Evolutionary conservation across 2,329 filamentous ascomycete species (phyloP).

Genomic region (Nemania sp.): DNA sequence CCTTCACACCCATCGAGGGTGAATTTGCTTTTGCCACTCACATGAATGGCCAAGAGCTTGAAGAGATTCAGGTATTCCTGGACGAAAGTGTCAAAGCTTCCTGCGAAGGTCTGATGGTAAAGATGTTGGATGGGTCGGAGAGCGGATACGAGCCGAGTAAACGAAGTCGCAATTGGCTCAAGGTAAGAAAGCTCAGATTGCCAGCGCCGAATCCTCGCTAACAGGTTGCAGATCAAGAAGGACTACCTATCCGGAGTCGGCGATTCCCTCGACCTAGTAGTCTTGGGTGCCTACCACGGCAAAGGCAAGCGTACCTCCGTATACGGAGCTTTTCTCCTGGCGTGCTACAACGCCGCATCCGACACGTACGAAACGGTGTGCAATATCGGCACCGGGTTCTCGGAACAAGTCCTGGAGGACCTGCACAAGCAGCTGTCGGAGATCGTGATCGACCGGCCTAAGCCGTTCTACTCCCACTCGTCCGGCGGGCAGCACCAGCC

Average conservation of each 20-base stretch:
- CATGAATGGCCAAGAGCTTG: slow-evolving; percentile 85
- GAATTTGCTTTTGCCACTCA: slow-evolving; percentile 90
- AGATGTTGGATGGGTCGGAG: slow-evolving; percentile 94
- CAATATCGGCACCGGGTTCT: slow-evolving; percentile 98
- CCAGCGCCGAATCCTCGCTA: slow-evolving; percentile 26
- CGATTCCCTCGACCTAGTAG: slow-evolving; percentile 94
- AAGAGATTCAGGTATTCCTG: slow-evolving; percentile 89
- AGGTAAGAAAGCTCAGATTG: slow-evolving; percentile 56
- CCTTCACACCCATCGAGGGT: slow-evolving; percentile 80
- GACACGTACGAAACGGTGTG: slow-evolving; percentile 94
- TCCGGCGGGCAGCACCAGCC: slow-evolving; percentile 87
- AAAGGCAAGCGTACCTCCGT: slow-evolving; percentile 94
- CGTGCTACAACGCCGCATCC: slow-evolving; percentile 81
- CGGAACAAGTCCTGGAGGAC: slow-evolving; percentile 88
- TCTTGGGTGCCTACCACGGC: slow-evolving; percentile 91
- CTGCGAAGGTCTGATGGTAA: slow-evolving; percentile 98
- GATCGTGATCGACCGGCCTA: slow-evolving; percentile 84
- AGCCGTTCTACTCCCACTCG: slow-evolving; percentile 92
- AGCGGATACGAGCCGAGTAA: slow-evolving; percentile 96
- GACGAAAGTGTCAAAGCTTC: slow-evolving; percentile 95
- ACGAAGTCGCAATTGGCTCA: slow-evolving; percentile 96
- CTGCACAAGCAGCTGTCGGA: slow-evolving; percentile 76
- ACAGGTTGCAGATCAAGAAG: slow-evolving; percentile 77
- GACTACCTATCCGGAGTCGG: slow-evolving; percentile 94
- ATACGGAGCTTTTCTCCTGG: slow-evolving; percentile 93